Percentiles rank a stretch among this genome's conserved stretches.
phyloP scores from a whole-genome alignment of 2,329 filamentous ascomycete species.

The Fusarium austroafricanum region DNA sequence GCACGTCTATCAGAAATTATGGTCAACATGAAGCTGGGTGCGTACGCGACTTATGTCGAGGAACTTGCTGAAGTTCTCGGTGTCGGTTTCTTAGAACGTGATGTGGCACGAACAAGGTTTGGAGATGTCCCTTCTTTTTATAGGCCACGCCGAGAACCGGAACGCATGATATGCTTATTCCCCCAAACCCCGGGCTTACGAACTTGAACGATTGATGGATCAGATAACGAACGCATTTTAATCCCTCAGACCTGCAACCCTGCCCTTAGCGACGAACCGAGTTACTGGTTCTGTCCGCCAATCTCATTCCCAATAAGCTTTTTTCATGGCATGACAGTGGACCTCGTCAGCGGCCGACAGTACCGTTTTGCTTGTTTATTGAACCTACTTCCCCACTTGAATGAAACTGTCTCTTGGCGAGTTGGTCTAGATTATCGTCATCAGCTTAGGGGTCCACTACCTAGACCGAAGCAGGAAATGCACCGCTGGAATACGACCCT shows the following conservation, averaged over 20 bases:
- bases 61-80: too few relatives aligned
- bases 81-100: too few relatives aligned
- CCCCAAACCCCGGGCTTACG: neutral
- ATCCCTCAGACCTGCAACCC: neutral
- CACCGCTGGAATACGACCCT: slow-evolving; percentile 2
- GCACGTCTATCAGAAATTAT: too few relatives aligned
- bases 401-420: slow-evolving; percentile 1
- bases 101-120: too few relatives aligned
- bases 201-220: neutral
- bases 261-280: neutral
- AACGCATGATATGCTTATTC: neutral
- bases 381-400: neutral
- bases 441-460: neutral
- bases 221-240: neutral
- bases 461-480: neutral
- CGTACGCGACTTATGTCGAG: too few relatives aligned
- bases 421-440: neutral
- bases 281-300: neutral
- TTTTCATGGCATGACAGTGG: neutral
- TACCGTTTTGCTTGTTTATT: neutral
- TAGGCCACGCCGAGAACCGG: neutral
- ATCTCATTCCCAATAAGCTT: neutral
- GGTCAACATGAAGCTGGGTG: too few relatives aligned
- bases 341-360: neutral
- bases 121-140: neutral